These are phyloP conservation scores for Rosa lucieae DNA, from an alignment of 306 rosid genomes.

Conservation along the genomic window DNA sequence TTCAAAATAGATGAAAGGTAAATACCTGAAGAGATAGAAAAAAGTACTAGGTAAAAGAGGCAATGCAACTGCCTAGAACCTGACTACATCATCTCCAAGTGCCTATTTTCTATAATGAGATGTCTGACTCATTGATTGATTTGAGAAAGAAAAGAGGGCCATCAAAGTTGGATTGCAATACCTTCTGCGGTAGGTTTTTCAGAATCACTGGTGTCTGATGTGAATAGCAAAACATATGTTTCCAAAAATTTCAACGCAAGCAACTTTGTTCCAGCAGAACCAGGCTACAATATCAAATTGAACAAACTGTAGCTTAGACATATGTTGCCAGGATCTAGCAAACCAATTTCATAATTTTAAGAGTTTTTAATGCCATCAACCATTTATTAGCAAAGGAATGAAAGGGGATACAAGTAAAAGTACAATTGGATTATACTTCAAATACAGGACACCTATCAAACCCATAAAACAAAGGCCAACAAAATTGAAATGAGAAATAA, in stretches of 20 bases:
- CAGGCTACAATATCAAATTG: conserved; percentile 73
- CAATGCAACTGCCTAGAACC: conserved; percentile 16
- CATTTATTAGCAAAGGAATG: background rate
- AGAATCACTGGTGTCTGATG: conserved; percentile 56
- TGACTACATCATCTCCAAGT: conserved; percentile 18
- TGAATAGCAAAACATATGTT: conserved; percentile 70
- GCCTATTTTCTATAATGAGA: background rate
- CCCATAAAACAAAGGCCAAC: background rate
- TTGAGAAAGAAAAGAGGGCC: background rate
- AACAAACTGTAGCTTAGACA: conserved; percentile 38
- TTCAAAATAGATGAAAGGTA: conserved; percentile 19
- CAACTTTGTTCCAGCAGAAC: conserved; percentile 64
- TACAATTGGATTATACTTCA: background rate
- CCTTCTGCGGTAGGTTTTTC: conserved; percentile 68
- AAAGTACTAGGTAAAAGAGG: background rate
- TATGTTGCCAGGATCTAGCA: conserved; percentile 16
- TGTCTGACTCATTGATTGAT: background rate
- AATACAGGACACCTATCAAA: background rate
- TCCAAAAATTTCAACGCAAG: conserved; percentile 90
- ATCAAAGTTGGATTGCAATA: conserved; percentile 38
- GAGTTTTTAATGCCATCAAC: background rate
- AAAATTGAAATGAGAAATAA: background rate
- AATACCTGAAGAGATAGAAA: background rate
- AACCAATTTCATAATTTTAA: background rate
- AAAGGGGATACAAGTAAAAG: background rate